Evolutionary conservation across 495 filamentous ascomycete genomes (phyloP).

Genomic region (Xylaria telfairii): DNA sequence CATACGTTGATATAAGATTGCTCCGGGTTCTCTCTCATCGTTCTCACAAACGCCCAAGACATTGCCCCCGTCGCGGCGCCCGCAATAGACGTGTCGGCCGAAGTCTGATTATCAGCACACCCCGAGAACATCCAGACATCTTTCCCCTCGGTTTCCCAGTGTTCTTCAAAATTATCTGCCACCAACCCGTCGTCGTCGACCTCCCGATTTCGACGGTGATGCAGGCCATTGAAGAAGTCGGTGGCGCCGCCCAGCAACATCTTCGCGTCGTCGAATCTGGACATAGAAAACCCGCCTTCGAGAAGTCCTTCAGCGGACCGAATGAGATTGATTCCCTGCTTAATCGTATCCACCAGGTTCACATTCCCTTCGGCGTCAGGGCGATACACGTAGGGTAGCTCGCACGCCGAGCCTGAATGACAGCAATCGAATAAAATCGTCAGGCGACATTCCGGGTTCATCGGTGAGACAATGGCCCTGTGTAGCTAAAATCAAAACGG

Average conservation of each 20-base stretch:
- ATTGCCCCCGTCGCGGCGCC: constrained; percentile 61
- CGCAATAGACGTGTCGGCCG: constrained; percentile 62
- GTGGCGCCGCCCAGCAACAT: constrained; percentile 60
- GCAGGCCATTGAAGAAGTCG: constrained; percentile 59
- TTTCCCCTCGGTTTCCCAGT: constrained; percentile 59
- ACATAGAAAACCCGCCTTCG: not conserved
- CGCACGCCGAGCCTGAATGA: constrained; percentile 65
- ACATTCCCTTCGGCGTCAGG: constrained; percentile 62
- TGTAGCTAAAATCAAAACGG: constrained; percentile 48
- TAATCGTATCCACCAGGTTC: constrained; percentile 60
- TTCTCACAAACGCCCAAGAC: constrained; percentile 63
- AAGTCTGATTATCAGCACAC: constrained; percentile 65
- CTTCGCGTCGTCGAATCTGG: constrained; percentile 58
- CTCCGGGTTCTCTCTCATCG: constrained; percentile 54
- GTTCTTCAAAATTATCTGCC: constrained; percentile 56
- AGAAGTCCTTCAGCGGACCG: constrained; percentile 40
- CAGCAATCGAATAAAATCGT: constrained; percentile 69
- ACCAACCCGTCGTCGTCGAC: constrained; percentile 57
- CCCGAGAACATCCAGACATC: constrained; percentile 67
- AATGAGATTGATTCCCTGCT: constrained; percentile 56
- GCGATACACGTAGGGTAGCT: constrained; percentile 64
- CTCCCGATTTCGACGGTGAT: constrained; percentile 47
- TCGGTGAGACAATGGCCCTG: constrained; percentile 44
- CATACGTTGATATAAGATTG: constrained; percentile 60
- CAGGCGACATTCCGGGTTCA: constrained; percentile 57